Evolutionary conservation across 2,329 filamentous ascomycete genomes (phyloP), one percentile per base, ranked within the genome.

Genomic region (Thermoascus crustaceus): DNA sequence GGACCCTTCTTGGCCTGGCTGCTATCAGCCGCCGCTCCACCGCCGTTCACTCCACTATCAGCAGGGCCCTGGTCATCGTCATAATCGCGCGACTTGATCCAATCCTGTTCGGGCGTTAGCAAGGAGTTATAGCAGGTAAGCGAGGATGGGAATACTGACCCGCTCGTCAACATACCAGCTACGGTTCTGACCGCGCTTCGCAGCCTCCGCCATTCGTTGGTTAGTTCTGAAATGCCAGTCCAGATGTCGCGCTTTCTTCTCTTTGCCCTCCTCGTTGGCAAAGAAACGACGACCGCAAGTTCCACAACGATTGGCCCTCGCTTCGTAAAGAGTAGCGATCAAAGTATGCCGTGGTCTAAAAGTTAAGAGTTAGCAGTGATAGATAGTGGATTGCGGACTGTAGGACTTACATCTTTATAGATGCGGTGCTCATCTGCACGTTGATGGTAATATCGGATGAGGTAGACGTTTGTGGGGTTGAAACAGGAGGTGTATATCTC

Each of bases 201-300:
- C 80, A 9, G 84, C 81, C 48, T 96, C 89, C 2, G 80, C 79
- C 63, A 93, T 85, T 30, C 87, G 81, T 52, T 88, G 83, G 53
- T 95, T 89, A 16, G 89, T 88, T 38, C 82, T 80, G 66, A 98
- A 98, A 61, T 98, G 91, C 91, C 91, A 98, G 62, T 98, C 91
- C 70, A 98, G 80, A 57, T 98, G 91, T 3, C 82, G 78, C 16
- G 81, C 85, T 66, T 96, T 96, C 67, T 83, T 84, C 55, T 81
- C 80, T 50, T 78, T 83, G 8, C 89, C 89, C 45, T 84, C 78
- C 8, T 80, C 76, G 32, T 85, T 84, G 4, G 76, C 75, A 35
- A 74, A 74, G 59, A 98, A 98, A 2, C 91, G 80, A 40, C 88
- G 77, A 16, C 89, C 91, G 56, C 91, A 98, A 40, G 89, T 89